phyloP scores from a whole-genome alignment of 176 grass and related monocot species.

The Puya raimondii region DNA sequence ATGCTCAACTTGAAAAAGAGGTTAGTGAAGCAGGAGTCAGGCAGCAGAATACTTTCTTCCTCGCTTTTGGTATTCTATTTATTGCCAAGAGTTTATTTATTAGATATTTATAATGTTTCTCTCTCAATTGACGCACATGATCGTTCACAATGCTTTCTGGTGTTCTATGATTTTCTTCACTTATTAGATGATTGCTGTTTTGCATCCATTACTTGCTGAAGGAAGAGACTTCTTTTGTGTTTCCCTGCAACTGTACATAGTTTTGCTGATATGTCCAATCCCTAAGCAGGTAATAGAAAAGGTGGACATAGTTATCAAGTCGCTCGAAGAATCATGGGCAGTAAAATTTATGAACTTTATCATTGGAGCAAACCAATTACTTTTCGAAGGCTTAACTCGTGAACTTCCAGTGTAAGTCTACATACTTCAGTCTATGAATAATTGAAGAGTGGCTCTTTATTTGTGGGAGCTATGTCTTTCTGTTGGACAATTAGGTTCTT shows the following conservation, averaged over 20 bases:
- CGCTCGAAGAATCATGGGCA: conserved; percentile 57
- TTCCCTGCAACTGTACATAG: background rate
- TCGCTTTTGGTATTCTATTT: background rate
- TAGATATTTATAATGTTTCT: too few relatives aligned
- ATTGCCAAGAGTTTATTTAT: background rate
- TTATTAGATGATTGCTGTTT: too few relatives aligned
- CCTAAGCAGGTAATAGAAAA: conserved; percentile 51
- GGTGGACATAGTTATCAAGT: conserved; percentile 44
- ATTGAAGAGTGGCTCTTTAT: background rate
- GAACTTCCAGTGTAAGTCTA: conserved; percentile 78
- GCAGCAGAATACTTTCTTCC: background rate
- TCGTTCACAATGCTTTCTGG: too few relatives aligned
- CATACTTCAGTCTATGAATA: background rate
- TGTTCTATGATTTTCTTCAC: too few relatives aligned
- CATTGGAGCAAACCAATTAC: conserved; percentile 58
- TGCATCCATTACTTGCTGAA: too few relatives aligned
- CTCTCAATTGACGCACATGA: too few relatives aligned
- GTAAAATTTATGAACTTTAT: conserved; percentile 80
- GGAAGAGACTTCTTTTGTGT: too few relatives aligned
- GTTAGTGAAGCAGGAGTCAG: conserved; percentile 12
- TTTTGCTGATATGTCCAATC: conserved; percentile 9
- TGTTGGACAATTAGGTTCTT: background rate
- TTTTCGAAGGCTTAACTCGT: conserved; percentile 67
- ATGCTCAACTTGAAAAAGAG: conserved; percentile 84
- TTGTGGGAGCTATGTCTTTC: background rate